Conservation (phyloP, 305 asterid species). For the Rubia peregrina region DNA sequence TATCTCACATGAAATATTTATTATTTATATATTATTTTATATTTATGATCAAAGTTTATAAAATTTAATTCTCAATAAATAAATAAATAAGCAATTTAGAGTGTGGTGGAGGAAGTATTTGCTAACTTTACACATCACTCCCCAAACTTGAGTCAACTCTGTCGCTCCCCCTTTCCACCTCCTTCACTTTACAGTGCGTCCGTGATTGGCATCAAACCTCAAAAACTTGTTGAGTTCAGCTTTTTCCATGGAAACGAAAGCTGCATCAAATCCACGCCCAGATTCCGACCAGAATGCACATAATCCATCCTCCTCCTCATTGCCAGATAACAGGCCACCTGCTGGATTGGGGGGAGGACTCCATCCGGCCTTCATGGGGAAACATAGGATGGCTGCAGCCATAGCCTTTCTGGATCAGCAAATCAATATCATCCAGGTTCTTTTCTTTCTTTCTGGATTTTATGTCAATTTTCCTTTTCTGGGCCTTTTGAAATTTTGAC, state of each 20-base stretch:
- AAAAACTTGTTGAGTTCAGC: not conserved
- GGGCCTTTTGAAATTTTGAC: not conserved
- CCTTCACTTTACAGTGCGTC: not conserved
- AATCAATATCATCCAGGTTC: conserved; percentile 58
- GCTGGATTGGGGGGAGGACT: conserved; percentile 21
- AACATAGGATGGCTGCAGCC: conserved; percentile 70
- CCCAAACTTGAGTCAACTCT: not conserved
- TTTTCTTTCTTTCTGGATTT: not conserved
- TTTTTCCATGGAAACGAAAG: conserved; percentile 9
- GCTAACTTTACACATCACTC: not conserved
- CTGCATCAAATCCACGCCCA: not conserved
- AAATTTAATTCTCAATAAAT: too few species aligned
- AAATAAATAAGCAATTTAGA: too few species aligned
- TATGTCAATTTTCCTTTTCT: too few species aligned
- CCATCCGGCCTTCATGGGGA: conserved; percentile 46
- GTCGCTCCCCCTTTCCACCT: not conserved
- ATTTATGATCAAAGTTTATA: too few species aligned
- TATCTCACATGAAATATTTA: too few species aligned
- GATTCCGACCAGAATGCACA: conserved; percentile 9
- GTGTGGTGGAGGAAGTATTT: too few species aligned
- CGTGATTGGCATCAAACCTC: not conserved
- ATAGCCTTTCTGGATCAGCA: conserved; percentile 66
- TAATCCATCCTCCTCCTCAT: conserved; percentile 12
- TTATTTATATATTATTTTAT: too few species aligned
- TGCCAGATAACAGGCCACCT: conserved; percentile 10